A percentile compares a stretch with the other conserved stretches of the same genome.
These are phyloP conservation scores for Vaccinium vitisidaea DNA, from an alignment of 148 eudicot genomes.

Conservation along the genomic window DNA sequence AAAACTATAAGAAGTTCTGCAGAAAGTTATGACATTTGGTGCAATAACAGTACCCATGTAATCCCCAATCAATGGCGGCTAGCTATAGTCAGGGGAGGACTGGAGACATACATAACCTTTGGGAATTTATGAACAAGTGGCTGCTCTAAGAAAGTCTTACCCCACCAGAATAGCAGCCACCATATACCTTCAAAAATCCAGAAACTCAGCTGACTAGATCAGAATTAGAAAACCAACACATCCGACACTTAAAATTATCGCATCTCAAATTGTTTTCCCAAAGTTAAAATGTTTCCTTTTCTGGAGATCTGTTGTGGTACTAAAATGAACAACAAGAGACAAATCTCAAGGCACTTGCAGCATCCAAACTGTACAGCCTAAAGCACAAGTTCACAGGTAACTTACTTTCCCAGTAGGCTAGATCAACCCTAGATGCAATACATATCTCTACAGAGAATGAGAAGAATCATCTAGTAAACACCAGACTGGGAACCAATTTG, in stretches of 20 bases:
- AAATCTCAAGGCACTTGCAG: conserved; percentile 3
- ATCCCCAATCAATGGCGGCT: not conserved
- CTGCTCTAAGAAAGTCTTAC: not conserved
- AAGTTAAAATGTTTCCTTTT: not conserved
- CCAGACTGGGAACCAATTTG: not conserved
- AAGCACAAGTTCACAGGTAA: not conserved
- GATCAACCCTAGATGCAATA: not conserved
- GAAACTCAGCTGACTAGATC: not conserved
- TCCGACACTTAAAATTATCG: not conserved
- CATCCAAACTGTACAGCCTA: not conserved
- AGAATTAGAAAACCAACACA: not conserved
- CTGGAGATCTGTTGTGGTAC: not conserved
- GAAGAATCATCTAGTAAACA: not conserved
- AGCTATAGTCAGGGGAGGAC: not conserved
- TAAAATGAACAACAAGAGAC: not conserved
- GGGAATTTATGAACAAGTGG: not conserved
- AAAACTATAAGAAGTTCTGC: not conserved
- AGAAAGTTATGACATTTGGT: not conserved
- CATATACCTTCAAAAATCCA: not conserved
- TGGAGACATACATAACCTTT: not conserved
- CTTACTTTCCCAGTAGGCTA: not conserved
- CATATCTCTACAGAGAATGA: not conserved
- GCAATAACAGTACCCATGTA: not conserved
- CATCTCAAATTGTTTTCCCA: not conserved
- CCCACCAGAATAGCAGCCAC: not conserved